Evolutionary conservation across 1,284 basidiomycete species (phyloP), one percentile per base, ranked within the genome.

Genomic region (Ceratobasidium sp.): DNA sequence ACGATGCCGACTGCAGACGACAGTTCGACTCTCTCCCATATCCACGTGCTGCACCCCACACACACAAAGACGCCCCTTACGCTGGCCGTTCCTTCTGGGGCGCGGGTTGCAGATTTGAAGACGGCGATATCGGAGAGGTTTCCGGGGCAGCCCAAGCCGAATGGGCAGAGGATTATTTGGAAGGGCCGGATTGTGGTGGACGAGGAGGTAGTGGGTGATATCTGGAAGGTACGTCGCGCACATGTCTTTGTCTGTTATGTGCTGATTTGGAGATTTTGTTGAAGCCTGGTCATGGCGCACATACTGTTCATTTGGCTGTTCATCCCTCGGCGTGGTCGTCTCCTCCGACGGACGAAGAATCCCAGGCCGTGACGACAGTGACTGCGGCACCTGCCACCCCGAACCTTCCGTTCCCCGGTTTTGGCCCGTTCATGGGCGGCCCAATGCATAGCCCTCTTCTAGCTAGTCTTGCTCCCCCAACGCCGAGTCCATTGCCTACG

Each of bases 91-190:
- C 82, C 86, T 17, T 80, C 81, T 53, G 80, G 82, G 15, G 85
- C 85, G 65, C 88, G 87, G 33, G 84, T 94, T 60, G 83, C 84
- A 57, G 87, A 92, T 79, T 85, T 93, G 76, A 94, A 94, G 83
- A 84, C 86, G 73, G 86, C 88, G 81, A 93, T 94, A 76, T 85
- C 84, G 75, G 83, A 80, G 19, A 80, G 83, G 24, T 94, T 93
- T 80, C 82, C 86, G 9, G 92, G 92, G n/a, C 85, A 84, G 75
- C 92, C 92, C 57, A 86, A 83, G 47, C 85, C 88, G 19, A 87
- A 89, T 19, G 91, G 92, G 17, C 92, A 94, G 82, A 85, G 90
- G 75, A 85, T 94, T 76, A 90, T 94, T 75, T 93, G 89, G 87
- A 86, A 89, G 79, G 92, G 92, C 22, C 87, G 92, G 57, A 85